Evolutionary conservation across 2,329 filamentous ascomycete species (phyloP).

Genomic region (Aspergillus hiratsukae): DNA sequence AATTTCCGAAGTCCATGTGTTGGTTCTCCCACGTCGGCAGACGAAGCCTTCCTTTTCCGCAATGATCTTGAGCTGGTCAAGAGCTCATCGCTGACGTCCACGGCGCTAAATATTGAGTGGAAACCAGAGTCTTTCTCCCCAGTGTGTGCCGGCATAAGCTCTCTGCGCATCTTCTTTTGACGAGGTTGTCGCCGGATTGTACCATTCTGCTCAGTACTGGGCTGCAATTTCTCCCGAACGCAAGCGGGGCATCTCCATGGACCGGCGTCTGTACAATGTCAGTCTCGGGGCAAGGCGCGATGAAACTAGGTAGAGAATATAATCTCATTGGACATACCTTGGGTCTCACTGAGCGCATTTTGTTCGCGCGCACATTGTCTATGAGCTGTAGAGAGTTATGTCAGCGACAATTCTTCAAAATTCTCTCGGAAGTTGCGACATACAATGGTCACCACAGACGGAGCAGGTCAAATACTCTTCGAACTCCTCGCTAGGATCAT

Average conservation of each 20-base stretch:
- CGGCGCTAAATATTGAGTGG: constrained; percentile 71
- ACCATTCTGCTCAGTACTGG: constrained; percentile 22
- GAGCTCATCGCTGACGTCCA: constrained; percentile 67
- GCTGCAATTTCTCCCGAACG: constrained; percentile 40
- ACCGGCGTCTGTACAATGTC: constrained; percentile 50
- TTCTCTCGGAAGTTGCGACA: constrained; percentile 38
- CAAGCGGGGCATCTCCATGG: constrained; percentile 61
- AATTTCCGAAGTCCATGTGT: constrained; percentile 47
- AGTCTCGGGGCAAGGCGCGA: constrained; percentile 1
- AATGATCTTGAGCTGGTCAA: constrained; percentile 73
- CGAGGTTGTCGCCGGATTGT: constrained; percentile 50
- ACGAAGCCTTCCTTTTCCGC: constrained; percentile 79
- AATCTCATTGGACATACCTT: constrained; percentile 56
- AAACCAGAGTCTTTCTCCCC: constrained; percentile 63
- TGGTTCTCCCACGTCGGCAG: constrained; percentile 53
- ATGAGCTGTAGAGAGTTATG: constrained; percentile 65
- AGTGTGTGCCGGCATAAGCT: constrained; percentile 65
- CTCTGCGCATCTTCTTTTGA: constrained; percentile 63
- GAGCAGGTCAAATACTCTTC: constrained; percentile 73
- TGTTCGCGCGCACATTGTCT: constrained; percentile 79
- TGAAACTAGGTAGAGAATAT: neutral
- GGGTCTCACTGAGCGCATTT: constrained; percentile 56
- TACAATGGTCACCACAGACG: constrained; percentile 78
- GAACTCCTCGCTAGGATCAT: constrained; percentile 76
- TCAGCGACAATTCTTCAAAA: constrained; percentile 24